Conservation (phyloP, 2,329 filamentous ascomycete species). For the Fusarium sp. region DNA sequence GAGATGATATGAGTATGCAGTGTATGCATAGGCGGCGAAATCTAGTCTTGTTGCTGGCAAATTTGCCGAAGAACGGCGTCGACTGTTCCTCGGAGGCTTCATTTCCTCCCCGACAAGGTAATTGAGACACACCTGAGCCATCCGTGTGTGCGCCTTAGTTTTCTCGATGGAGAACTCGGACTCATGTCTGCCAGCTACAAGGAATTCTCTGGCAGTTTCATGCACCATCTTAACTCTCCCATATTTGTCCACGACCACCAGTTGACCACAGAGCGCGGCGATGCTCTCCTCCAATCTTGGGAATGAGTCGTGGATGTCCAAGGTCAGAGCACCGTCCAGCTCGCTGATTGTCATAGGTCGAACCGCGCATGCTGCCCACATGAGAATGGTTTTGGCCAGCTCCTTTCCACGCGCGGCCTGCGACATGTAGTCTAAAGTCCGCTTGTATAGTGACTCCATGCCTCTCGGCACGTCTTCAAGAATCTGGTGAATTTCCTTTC, state of each 20-base stretch:
- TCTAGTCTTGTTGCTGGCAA: conserved; percentile 14
- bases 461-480: conserved; percentile 45
- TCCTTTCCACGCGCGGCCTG: conserved; percentile 38
- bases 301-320: conserved; percentile 47
- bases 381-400: conserved; percentile 50
- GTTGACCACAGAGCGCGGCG: conserved; percentile 47
- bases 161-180: conserved; percentile 47
- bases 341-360: conserved; percentile 49
- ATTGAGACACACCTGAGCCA: conserved; percentile 48
- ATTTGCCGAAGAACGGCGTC: conserved; percentile 17
- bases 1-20: conserved; percentile 50
- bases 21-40: conserved; percentile 45
- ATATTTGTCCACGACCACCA: conserved; percentile 49
- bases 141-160: conserved; percentile 42
- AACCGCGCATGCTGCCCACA: conserved; percentile 48
- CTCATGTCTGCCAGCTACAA: conserved; percentile 33
- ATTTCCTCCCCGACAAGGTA: conserved; percentile 49
- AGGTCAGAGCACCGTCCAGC: conserved; percentile 47
- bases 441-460: conserved; percentile 49
- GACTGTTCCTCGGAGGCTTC: conserved; percentile 44
- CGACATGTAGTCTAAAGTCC: conserved; percentile 47
- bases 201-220: conserved; percentile 50
- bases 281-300: conserved; percentile 42
- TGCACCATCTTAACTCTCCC: conserved; percentile 50
- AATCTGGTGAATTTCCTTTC: conserved; percentile 43